Conservation (phyloP, 257 asterid species). For the Linaria vulgaris region DNA sequence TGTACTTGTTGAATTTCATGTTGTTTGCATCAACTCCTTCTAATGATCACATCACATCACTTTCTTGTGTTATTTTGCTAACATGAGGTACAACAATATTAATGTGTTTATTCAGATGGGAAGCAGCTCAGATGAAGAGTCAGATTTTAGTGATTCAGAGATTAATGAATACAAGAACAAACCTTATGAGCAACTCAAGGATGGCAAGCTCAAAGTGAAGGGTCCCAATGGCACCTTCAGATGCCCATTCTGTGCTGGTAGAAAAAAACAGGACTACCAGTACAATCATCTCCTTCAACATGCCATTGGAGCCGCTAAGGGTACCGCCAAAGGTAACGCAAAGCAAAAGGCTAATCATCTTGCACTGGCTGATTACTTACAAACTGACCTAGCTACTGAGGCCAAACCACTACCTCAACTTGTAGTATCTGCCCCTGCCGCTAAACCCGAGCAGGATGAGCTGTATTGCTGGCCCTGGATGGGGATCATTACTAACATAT, state of each 20-base stretch:
- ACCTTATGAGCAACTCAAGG: slow-evolving; percentile 66
- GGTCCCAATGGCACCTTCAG: slow-evolving; percentile 80
- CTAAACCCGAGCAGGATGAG: slow-evolving; percentile 47
- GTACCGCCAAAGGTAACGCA: slow-evolving; percentile 57
- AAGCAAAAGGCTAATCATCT: slow-evolving; percentile 77
- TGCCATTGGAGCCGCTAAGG: slow-evolving; percentile 80
- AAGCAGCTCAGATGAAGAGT: slow-evolving; percentile 77
- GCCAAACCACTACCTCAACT: slow-evolving; percentile 55
- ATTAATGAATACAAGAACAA: slow-evolving; percentile 69
- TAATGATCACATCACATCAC: too few species aligned
- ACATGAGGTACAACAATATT: too few species aligned
- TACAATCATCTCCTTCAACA: slow-evolving; percentile 79
- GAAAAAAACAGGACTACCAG: slow-evolving; percentile 87
- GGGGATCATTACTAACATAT: slow-evolving; percentile 57
- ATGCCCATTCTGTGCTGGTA: slow-evolving; percentile 95
- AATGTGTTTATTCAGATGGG: slow-evolving; percentile 47
- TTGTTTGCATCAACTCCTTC: too few species aligned
- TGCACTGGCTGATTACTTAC: slow-evolving; percentile 61
- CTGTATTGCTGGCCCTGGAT: slow-evolving; percentile 84
- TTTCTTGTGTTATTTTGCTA: too few species aligned
- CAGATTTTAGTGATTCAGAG: slow-evolving; percentile 86
- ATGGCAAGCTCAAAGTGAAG: slow-evolving; percentile 65
- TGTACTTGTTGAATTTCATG: too few species aligned
- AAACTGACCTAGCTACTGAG: slow-evolving; percentile 44
- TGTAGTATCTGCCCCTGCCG: slow-evolving; percentile 34